These are phyloP conservation scores for Puccinia polysora DNA, from an alignment of 1,284 basidiomycete genomes.

Conservation along the genomic window DNA sequence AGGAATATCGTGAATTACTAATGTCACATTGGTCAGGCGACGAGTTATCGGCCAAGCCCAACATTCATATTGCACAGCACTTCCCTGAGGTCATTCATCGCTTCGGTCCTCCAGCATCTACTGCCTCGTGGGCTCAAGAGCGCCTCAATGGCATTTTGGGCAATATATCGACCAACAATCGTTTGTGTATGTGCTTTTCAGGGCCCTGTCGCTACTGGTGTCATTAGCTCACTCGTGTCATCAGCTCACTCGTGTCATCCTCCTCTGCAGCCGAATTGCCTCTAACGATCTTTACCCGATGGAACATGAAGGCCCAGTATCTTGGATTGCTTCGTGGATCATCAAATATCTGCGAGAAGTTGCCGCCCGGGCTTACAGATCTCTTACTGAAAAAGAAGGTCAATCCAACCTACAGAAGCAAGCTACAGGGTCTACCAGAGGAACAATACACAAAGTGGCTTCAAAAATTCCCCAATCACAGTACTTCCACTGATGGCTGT, in stretches of 20 bases:
- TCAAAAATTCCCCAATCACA: not conserved
- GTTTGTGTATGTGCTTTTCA: constrained; percentile 5
- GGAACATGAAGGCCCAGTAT: constrained; percentile 9
- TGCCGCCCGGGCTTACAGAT: not conserved
- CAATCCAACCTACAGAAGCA: not conserved
- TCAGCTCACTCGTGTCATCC: not conserved
- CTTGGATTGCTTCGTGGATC: not conserved
- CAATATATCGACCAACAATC: constrained; percentile 15
- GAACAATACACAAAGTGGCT: constrained; percentile 10
- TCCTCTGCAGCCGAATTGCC: not conserved
- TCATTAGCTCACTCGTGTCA: too few species aligned
- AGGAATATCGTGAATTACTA: constrained; percentile 5
- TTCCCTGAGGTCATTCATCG: constrained; percentile 10
- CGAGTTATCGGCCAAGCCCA: constrained; percentile 12
- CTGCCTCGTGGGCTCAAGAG: constrained; percentile 26
- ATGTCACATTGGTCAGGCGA: constrained; percentile 12
- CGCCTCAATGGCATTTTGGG: constrained; percentile 25
- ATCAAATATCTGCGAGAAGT: not conserved
- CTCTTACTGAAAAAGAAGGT: not conserved
- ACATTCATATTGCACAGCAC: constrained; percentile 29
- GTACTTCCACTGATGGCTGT: not conserved
- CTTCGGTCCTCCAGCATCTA: constrained; percentile 27
- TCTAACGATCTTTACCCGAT: constrained; percentile 1
- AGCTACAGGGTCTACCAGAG: not conserved
- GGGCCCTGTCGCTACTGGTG: not conserved